Base-by-base conservation (phyloP, 176 grass and related monocot genomes). In the Oryza longistaminata region DNA sequence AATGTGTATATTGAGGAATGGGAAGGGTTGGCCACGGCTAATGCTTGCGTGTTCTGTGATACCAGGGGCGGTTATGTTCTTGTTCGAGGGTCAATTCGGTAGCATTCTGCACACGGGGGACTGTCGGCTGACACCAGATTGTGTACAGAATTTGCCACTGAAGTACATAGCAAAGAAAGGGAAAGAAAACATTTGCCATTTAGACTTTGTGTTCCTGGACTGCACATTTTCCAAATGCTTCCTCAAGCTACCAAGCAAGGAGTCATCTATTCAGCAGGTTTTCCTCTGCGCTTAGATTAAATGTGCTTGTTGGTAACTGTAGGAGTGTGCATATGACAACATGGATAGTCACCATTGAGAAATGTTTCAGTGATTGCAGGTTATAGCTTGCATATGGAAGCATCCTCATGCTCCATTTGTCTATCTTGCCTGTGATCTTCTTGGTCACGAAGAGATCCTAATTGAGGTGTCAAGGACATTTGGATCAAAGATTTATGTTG, bases 341-440 rank as follows among this genome's bases (percentile, higher is more conserved):
- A 71, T 37, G 80, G 66, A 52, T 6, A 46, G 21, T 78, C 67
- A 86, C 77, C 50, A 61, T 58, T 86, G 65, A 83, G 53, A 74
- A 82, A 80, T 68, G 55, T 73, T 74, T 83, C 60, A 88, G 43
- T 82, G 73, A 90, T 77, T 93, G 45, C 85, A 93, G 91, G 89
- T 98, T 70, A 93, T 95, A 88, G 84, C 75, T 69, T 98, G 96
- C 86, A 93, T 98, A 86, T 98, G 96, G 96, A 98, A 98, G 78
- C 91, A 93, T 78, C 93, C 89, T 11, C 65, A 86, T 89, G 91
- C 96, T 65, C 89, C 91, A 3, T 86, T 82, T 13, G 25, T 90
- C 45, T 90, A 82, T 76, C 83, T 90, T 45, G 83, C 78, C 26
- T 90, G 83, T 21, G 88, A 90, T 71, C 83, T 90, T 66, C 88